Evolutionary conservation across 2,329 filamentous ascomycete species (phyloP).

Genomic region (Penicillium rolfsii): DNA sequence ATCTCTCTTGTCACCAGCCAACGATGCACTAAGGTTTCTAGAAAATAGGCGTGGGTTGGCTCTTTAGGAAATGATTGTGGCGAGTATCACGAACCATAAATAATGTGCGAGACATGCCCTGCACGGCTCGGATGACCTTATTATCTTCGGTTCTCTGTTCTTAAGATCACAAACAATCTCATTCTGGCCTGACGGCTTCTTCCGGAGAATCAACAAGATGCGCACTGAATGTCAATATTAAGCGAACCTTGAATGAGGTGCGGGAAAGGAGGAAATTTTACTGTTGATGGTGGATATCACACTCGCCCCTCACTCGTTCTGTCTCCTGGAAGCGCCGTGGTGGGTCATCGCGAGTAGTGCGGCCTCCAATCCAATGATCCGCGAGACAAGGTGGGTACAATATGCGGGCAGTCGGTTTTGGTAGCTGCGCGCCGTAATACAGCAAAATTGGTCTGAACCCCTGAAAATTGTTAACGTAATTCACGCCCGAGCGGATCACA

Average conservation of each 20-base stretch:
- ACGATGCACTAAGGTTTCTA: no score
- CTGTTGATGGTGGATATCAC: not conserved
- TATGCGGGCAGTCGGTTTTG: no score
- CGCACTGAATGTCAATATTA: no score
- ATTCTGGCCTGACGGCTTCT: not conserved
- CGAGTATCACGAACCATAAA: not conserved
- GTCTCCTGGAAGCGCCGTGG: not conserved
- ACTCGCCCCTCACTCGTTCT: no score
- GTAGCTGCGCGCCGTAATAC: no score
- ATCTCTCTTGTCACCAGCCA: not conserved
- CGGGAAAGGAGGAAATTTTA: not conserved
- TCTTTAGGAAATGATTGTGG: not conserved
- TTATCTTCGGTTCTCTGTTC: not conserved
- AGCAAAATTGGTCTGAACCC: no score
- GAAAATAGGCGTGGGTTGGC: not conserved
- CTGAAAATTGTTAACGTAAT: not conserved
- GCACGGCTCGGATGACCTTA: not conserved
- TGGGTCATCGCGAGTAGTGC: not conserved
- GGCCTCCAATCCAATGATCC: not conserved
- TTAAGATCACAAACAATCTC: no score
- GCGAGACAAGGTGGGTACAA: no score
- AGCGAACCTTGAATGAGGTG: no score
- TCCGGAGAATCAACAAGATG: not conserved
- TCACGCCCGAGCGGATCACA: no score
- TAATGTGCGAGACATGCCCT: not conserved